Evolutionary conservation across 495 filamentous ascomycete genomes (phyloP).

Genomic region (Hypoxylon lenormandii): DNA sequence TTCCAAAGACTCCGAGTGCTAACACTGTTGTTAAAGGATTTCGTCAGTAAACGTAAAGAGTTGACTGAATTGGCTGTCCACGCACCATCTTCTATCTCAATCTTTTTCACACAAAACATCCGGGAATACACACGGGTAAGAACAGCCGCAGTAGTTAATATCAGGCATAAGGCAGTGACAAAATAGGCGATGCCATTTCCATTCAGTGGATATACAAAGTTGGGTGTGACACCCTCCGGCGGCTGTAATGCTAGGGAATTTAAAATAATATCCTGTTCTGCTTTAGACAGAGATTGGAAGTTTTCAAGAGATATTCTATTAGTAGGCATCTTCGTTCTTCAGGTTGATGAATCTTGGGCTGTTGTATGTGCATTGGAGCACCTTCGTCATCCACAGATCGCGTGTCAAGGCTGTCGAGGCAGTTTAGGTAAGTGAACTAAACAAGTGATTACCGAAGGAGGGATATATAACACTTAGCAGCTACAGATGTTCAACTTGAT

Average conservation of each 20-base stretch:
- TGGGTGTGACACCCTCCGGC: conserved; percentile 30
- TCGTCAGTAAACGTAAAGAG: background rate
- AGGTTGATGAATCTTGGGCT: too few relatives aligned
- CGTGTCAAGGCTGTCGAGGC: too few relatives aligned
- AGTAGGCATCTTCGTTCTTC: too few relatives aligned
- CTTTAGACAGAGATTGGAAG: too few relatives aligned
- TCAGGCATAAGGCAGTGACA: conserved; percentile 17
- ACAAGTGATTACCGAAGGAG: too few relatives aligned
- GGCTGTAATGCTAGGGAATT: conserved; percentile 27
- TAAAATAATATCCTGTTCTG: too few relatives aligned
- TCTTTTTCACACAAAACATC: conserved; percentile 7
- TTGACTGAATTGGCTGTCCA: background rate
- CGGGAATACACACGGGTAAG: conserved; percentile 15
- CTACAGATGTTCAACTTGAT: too few relatives aligned
- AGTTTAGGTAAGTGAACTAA: too few relatives aligned
- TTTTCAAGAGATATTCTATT: too few relatives aligned
- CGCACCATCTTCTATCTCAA: conserved; percentile 22
- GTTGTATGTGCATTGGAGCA: too few relatives aligned
- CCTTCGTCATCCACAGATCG: too few relatives aligned
- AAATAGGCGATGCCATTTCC: conserved; percentile 24
- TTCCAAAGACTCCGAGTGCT: conserved; percentile 19
- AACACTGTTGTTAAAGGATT: background rate
- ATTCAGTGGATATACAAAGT: conserved; percentile 38
- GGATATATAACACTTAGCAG: too few relatives aligned
- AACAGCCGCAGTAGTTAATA: conserved; percentile 6